Percentiles rank a stretch among this genome's conserved stretches.
Conservation (phyloP, 2,329 filamentous ascomycete genomes). For the Xylariaceae sp. region DNA sequence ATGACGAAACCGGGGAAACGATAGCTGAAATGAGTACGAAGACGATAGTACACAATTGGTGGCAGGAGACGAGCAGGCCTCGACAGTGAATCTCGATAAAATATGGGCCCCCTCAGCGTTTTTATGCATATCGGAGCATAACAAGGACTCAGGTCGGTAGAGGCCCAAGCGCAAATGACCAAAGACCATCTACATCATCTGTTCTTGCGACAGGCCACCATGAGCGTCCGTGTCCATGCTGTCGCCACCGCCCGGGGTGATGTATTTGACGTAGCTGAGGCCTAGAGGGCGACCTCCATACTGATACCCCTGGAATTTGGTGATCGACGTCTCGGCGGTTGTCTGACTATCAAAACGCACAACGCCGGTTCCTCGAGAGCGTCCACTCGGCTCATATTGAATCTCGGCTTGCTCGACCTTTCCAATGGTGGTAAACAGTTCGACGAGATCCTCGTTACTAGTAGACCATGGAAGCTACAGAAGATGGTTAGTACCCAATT, state of each 20-base stretch:
- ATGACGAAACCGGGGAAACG: constrained; percentile 2
- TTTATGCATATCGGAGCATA: neutral
- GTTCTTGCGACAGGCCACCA: constrained; percentile 87
- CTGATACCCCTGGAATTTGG: constrained; percentile 97
- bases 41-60: constrained; percentile 21
- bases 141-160: neutral
- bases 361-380: constrained; percentile 94
- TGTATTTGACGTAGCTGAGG: constrained; percentile 92
- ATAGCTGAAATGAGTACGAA: constrained; percentile 12
- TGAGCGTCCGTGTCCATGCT: constrained; percentile 84
- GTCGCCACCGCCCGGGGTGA: constrained; percentile 71
- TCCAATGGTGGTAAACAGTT: constrained; percentile 96
- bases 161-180: neutral
- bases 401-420: constrained; percentile 99
- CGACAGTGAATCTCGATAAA: neutral
- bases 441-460: constrained; percentile 95
- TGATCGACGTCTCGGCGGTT: constrained; percentile 90
- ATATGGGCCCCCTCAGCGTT: neutral
- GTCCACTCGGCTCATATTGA: constrained; percentile 95
- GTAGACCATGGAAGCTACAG: constrained; percentile 94
- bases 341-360: constrained; percentile 86
- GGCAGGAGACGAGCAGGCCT: neutral
- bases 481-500: constrained; percentile 30
- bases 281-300: constrained; percentile 95
- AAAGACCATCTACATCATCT: constrained; percentile 78